Evolutionary conservation across 345 rosid genomes (phyloP).

Genomic region (Limnanthes douglasii): DNA sequence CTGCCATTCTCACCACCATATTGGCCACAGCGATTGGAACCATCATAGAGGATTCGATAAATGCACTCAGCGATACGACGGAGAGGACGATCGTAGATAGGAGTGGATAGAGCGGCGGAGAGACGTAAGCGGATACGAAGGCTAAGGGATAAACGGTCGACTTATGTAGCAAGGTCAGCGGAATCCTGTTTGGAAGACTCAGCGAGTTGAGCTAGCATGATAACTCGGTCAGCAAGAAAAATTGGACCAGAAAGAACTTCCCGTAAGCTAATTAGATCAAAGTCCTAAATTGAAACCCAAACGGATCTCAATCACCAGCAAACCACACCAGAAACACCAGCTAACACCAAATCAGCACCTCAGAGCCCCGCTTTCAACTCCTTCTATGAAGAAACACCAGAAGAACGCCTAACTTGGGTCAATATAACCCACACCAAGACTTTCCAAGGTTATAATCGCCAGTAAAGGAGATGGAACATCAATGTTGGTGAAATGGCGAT

Average conservation of each 20-base stretch:
- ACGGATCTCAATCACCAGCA: too few species aligned
- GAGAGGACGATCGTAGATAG: conserved; percentile 43
- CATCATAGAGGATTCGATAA: conserved; percentile 27
- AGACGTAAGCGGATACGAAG: conserved; percentile 42
- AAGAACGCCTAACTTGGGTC: too few species aligned
- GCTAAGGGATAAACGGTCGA: conserved; percentile 28
- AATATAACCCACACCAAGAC: too few species aligned
- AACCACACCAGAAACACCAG: too few species aligned
- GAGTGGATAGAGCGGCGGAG: conserved; percentile 16
- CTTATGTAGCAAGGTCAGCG: conserved; percentile 26
- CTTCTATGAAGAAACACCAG: too few species aligned
- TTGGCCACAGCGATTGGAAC: conserved; percentile 37
- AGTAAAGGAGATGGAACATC: too few species aligned
- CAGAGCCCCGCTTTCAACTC: too few species aligned
- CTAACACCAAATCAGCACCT: too few species aligned
- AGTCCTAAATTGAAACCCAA: too few species aligned
- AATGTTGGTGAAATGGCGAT: too few species aligned
- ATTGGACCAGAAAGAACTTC: conserved; percentile 23
- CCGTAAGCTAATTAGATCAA: too few species aligned
- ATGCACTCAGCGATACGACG: conserved; percentile 30
- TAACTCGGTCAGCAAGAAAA: conserved; percentile 26
- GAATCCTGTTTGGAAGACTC: conserved; percentile 30
- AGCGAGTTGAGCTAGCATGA: conserved; percentile 21
- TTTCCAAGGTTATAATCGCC: too few species aligned
- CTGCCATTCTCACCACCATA: conserved; percentile 38